A percentile compares a stretch with the other conserved stretches of the same genome.
Evolutionary conservation across 2,329 filamentous ascomycete genomes (phyloP).

Genomic region (Orbilia javanica): DNA sequence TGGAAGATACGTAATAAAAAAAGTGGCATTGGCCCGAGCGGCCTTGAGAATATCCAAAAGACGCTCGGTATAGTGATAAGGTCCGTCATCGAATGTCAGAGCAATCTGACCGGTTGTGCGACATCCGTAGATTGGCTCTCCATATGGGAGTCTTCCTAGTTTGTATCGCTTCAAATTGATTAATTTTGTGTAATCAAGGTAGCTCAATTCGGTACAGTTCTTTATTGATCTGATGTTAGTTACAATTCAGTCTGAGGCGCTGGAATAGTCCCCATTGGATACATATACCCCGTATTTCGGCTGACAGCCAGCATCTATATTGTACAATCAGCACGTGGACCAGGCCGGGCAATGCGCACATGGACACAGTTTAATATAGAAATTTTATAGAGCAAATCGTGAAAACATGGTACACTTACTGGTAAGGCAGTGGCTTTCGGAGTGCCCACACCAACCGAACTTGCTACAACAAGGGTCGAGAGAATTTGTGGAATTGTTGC

Average conservation of each 20-base stretch:
- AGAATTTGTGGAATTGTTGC: conserved; percentile 8
- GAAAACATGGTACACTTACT: conserved; percentile 1
- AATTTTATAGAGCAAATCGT: too few species aligned
- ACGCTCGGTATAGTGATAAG: conserved; percentile 68
- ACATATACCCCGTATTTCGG: conserved; percentile 32
- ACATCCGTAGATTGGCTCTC: conserved; percentile 62
- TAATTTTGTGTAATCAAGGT: conserved; percentile 21
- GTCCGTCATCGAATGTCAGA: conserved; percentile 71
- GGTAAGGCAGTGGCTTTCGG: conserved; percentile 26
- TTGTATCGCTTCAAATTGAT: conserved; percentile 27
- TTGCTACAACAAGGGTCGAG: conserved; percentile 31
- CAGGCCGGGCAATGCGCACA: too few species aligned
- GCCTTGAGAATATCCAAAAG: conserved; percentile 70
- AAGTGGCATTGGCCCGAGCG: conserved; percentile 70
- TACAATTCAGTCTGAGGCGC: not conserved
- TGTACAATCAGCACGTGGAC: not conserved
- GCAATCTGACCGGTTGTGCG: conserved; percentile 65
- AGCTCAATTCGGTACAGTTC: conserved; percentile 22
- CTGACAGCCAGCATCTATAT: conserved; percentile 27
- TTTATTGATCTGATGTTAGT: not conserved
- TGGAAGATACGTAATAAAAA: conserved; percentile 67
- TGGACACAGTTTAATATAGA: not conserved
- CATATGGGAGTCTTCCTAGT: conserved; percentile 33
- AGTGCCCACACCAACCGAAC: conserved; percentile 35
- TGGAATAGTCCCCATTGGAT: not conserved